Evolutionary conservation across 352 stramenopile genomes (phyloP).

Genomic region (Globisporangium mamillatum): DNA sequence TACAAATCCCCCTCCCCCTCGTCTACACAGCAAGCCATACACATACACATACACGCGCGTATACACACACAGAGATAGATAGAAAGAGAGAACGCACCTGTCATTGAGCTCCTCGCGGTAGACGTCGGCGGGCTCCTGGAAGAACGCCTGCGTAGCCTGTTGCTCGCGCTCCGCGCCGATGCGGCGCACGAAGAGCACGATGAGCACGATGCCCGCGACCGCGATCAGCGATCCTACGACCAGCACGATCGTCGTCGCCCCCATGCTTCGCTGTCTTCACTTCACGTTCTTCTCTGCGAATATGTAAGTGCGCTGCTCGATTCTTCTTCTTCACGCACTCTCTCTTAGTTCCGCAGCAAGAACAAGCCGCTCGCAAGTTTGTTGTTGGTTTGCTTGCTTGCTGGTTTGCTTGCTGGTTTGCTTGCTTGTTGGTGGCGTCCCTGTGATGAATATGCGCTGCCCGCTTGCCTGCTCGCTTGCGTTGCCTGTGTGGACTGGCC

Average conservation of each 20-base stretch:
- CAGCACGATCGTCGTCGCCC: conserved; percentile 25
- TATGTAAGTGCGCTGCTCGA: not conserved
- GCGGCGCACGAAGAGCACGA: conserved; percentile 44
- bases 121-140: conserved; percentile 56
- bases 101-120: conserved; percentile 84
- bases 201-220: conserved; percentile 35
- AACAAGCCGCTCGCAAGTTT: not conserved
- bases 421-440: not conserved
- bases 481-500: not conserved
- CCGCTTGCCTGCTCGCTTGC: not conserved
- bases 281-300: not conserved
- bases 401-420: not conserved
- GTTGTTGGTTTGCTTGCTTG: not conserved
- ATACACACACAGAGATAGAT: not conserved
- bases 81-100: conserved; percentile 24
- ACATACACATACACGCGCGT: too few relatives aligned
- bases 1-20: not conserved
- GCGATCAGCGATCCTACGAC: conserved; percentile 43
- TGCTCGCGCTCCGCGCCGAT: conserved; percentile 36
- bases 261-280: conserved; percentile 14
- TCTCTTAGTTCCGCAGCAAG: not conserved
- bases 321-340: not conserved
- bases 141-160: conserved; percentile 42
- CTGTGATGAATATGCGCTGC: not conserved
- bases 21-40: not conserved